Evolutionary conservation across 441 rosid genomes (phyloP).

Genomic region (Aleurites moluccanus): DNA sequence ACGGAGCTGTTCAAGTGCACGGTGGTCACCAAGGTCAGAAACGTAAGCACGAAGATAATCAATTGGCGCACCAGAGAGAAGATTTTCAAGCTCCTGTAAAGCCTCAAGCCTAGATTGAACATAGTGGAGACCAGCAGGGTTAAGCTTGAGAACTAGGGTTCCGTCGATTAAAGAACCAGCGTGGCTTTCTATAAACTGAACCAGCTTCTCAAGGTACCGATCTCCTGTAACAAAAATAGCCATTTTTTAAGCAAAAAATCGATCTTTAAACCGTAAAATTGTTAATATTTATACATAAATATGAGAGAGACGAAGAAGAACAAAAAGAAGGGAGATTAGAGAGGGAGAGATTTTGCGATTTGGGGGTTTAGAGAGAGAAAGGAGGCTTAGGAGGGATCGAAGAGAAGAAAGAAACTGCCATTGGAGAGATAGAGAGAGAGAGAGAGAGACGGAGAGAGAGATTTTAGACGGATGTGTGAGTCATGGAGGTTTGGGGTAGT

Average conservation of each 20-base stretch:
- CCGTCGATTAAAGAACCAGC: constrained; percentile 76
- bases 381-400: constrained; percentile 51
- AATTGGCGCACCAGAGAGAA: constrained; percentile 83
- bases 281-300: not conserved
- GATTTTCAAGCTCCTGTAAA: constrained; percentile 73
- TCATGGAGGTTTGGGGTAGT: not conserved
- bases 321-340: too few species aligned
- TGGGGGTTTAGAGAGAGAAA: constrained; percentile 29
- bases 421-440: constrained; percentile 13
- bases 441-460: constrained; percentile 6
- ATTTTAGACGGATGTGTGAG: constrained; percentile 3
- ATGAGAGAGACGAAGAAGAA: not conserved
- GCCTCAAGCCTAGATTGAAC: constrained; percentile 89
- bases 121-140: constrained; percentile 94
- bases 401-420: constrained; percentile 45
- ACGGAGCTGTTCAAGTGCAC: constrained; percentile 93
- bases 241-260: constrained; percentile 27
- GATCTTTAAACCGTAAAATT: not conserved
- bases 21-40: constrained; percentile 91
- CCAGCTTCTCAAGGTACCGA: constrained; percentile 82
- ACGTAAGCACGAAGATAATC: constrained; percentile 96
- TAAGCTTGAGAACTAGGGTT: constrained; percentile 67
- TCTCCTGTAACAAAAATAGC: constrained; percentile 85
- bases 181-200: constrained; percentile 65
- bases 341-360: not conserved